Percentiles rank a stretch among this genome's conserved stretches.
These are phyloP conservation scores for Eragrostis tef DNA, from an alignment of 202 grass and related monocot genomes.

Conservation along the genomic window DNA sequence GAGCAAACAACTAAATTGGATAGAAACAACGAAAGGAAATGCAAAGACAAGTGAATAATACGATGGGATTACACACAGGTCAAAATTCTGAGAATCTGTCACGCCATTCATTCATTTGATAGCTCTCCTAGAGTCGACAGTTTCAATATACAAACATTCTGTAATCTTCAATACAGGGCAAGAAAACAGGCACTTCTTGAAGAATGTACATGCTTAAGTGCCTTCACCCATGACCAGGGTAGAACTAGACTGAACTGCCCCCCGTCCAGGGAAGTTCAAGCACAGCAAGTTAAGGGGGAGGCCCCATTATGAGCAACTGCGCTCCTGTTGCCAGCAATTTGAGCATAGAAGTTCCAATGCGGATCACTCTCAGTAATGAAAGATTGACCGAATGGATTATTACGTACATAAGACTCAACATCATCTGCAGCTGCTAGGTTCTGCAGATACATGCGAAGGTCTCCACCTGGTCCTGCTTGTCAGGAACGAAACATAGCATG, in stretches of 20 bases:
- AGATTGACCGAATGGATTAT: conserved; percentile 74
- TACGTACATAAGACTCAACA: conserved; percentile 61
- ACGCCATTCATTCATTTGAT: conserved; percentile 33
- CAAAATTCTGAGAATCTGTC: too few relatives aligned
- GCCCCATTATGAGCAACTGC: conserved; percentile 53
- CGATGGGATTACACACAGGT: neutral
- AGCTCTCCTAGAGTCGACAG: conserved; percentile 5
- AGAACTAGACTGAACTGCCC: neutral
- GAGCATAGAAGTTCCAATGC: conserved; percentile 72
- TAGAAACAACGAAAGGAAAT: neutral
- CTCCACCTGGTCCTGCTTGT: conserved; percentile 65
- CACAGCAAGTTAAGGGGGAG: conserved; percentile 42
- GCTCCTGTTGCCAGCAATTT: conserved; percentile 51
- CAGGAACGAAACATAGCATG: conserved; percentile 36
- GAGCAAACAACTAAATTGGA: neutral
- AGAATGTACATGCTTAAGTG: conserved; percentile 13
- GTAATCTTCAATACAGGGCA: neutral
- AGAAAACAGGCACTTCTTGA: neutral
- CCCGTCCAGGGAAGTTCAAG: conserved; percentile 22
- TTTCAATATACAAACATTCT: neutral
- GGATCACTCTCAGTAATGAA: conserved; percentile 67
- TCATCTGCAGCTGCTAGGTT: conserved; percentile 60
- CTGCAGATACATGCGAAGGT: conserved; percentile 72
- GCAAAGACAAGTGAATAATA: neutral
- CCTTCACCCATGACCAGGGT: neutral